Evolutionary conservation across 345 rosid genomes (phyloP), one percentile per base, ranked within the genome.

Genomic region (Euphorbia peplus): DNA sequence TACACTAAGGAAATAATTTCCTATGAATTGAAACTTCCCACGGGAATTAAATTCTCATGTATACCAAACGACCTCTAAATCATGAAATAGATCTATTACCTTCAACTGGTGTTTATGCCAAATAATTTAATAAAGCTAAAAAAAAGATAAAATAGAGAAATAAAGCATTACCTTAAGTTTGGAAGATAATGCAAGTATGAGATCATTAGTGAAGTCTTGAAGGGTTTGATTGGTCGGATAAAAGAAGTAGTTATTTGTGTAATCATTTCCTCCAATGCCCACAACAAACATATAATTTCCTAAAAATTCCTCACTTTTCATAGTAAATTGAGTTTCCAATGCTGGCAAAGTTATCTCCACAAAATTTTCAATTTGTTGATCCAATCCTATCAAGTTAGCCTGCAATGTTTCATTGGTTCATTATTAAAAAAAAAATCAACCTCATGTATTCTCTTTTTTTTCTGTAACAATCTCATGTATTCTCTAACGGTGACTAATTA

Each of bases 231-330:
- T 67, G 4, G 6, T 32, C 6, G 37, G 37, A 32, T 6, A 6
- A 32, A 6, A 3, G 37, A 85, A 87, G 81, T 80, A 87, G 78
- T 87, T 85, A 77, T 83, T 74, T 3, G 87, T 70, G 79, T 83
- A 85, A 75, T 88, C 92, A 60, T 88, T 88, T 42, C 92, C 88
- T 25, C 92, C 92, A 1, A 69, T 69, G n/a, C 90, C 90, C 59
- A 88, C 78, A 1, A 84, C 68, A 57, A 88, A 84, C 63, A 88
- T 21, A 73, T 80, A 85, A 9, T 74, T 61, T 2, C 53, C 16
- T 0, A 87, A 77, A 5, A 60, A 56, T 11, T 74, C 65, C 15
- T 2, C 10, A 9, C 73, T 68, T 8, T 24, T 32, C 53, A 53
- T 41, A 0, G 83, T 81, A 66, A 70, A 0, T 52, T 76, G 60